Percentiles rank a stretch among this genome's conserved stretches.
Conservation (phyloP, 2,329 filamentous ascomycete genomes). For the Neopestalotiopsis clavispora region DNA sequence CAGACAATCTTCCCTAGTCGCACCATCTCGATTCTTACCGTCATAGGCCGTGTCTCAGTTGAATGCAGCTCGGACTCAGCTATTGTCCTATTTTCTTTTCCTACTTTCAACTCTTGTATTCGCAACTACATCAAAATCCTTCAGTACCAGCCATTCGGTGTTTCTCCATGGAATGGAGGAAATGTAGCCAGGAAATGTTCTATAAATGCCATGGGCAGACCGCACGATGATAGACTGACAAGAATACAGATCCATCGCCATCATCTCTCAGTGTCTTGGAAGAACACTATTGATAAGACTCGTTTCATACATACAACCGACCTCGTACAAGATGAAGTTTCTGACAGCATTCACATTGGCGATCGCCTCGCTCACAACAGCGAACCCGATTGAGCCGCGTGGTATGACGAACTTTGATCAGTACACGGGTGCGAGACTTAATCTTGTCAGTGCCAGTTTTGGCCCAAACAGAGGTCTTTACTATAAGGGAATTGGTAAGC, state of each 20-base stretch:
- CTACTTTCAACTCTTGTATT: not conserved
- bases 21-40: not conserved
- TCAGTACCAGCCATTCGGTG: not conserved
- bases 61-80: not conserved
- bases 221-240: not conserved
- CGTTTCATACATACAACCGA: not conserved
- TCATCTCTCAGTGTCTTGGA: not conserved
- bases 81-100: not conserved
- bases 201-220: not conserved
- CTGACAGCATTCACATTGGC: not conserved
- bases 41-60: not conserved
- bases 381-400: not conserved
- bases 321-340: not conserved
- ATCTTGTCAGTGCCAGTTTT: not conserved
- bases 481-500: constrained; percentile 1
- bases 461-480: not conserved
- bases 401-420: not conserved
- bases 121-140: not conserved
- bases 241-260: not conserved
- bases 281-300: not conserved
- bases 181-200: not conserved
- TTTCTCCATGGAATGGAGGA: not conserved
- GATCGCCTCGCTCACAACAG: not conserved
- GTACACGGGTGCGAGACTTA: not conserved
- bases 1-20: not conserved